Percentiles rank a stretch among this genome's conserved stretches.
Evolutionary conservation across 345 rosid species (phyloP).

Genomic region (Psidium guajava): DNA sequence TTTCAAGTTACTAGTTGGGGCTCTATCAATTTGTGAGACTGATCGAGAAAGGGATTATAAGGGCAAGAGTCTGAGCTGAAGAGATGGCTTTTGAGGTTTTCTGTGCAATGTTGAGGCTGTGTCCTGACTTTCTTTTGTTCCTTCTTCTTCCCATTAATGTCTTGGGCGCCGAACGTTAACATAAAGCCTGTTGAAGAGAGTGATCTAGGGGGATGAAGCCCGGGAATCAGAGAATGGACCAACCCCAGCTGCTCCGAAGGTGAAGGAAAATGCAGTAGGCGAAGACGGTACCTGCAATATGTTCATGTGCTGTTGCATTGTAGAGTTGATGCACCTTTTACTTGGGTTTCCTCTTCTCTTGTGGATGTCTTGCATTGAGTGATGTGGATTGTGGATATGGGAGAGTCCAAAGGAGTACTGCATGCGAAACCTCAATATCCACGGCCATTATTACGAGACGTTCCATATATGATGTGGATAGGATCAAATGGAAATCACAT

Average conservation of each 20-base stretch:
- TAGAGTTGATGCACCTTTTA: neutral
- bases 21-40: neutral
- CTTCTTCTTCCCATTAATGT: neutral
- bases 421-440: no score
- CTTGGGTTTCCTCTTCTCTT: neutral
- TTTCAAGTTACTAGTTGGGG: neutral
- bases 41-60: neutral
- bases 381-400: neutral
- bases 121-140: neutral
- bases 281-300: neutral
- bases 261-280: neutral
- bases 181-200: neutral
- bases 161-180: neutral
- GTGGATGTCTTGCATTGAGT: neutral
- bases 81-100: neutral
- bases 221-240: neutral
- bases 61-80: neutral
- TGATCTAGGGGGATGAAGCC: neutral
- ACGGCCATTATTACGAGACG: no score
- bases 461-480: no score
- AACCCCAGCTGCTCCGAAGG: neutral
- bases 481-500: no score
- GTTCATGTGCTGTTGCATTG: neutral
- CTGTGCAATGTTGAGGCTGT: neutral
- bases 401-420: neutral